A percentile compares a stretch with the other conserved stretches of the same genome.
Conservation (phyloP, 805 yeast species). For the Torulaspora microellipsoides region DNA sequence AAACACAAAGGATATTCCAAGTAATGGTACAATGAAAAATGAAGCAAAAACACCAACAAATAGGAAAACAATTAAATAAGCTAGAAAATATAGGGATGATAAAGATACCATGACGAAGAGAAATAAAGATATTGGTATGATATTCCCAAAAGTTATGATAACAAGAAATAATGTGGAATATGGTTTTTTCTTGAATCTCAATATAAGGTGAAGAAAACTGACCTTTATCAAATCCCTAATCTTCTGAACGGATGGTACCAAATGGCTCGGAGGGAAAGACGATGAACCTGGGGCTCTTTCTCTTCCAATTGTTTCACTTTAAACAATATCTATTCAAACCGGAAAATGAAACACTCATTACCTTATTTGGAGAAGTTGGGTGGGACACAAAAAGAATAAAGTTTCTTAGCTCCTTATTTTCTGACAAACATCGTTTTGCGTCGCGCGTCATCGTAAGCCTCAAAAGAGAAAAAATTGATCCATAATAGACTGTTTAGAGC, state of each 20-base stretch:
- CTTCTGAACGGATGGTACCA: not conserved
- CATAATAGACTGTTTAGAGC: no score
- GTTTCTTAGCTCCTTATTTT: no score
- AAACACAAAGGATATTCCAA: constrained; percentile 26
- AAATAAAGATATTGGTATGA: constrained; percentile 9
- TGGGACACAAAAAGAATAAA: no score
- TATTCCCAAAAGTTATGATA: constrained; percentile 5
- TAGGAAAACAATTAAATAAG: constrained; percentile 24
- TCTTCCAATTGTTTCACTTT: no score
- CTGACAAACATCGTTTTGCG: no score
- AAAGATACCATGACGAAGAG: constrained; percentile 21
- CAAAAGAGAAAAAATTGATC: no score
- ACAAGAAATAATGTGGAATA: constrained; percentile 18
- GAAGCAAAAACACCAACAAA: constrained; percentile 21
- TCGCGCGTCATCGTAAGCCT: no score
- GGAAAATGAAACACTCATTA: no score
- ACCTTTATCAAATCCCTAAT: constrained; percentile 2
- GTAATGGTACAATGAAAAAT: constrained; percentile 27
- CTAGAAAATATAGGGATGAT: constrained; percentile 20
- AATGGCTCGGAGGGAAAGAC: not conserved
- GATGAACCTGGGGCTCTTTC: no score
- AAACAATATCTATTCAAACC: no score
- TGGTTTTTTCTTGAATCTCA: constrained; percentile 20
- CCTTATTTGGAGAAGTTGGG: no score
- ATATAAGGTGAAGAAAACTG: constrained; percentile 3